phyloP scores from a whole-genome alignment of 2,329 filamentous ascomycete genomes.

The Colletotrichum salicis region DNA sequence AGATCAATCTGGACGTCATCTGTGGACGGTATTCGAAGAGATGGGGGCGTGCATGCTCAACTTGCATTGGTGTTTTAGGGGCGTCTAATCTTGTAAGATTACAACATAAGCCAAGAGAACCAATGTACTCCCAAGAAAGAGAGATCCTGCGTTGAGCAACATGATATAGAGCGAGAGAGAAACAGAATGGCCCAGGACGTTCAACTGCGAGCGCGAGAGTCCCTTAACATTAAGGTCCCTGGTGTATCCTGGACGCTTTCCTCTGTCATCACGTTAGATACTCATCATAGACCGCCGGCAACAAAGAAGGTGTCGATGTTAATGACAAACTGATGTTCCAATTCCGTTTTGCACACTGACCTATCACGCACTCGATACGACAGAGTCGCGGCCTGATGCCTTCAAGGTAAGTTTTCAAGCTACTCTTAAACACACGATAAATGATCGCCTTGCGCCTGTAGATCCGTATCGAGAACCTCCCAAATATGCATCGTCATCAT shows the following conservation, averaged over 20 bases:
- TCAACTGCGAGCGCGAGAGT: constrained; percentile 4
- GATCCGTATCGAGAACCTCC: not conserved
- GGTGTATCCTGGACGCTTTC: constrained; percentile 1
- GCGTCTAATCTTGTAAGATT: constrained; percentile 35
- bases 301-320: constrained; percentile 33
- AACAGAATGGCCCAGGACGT: not conserved
- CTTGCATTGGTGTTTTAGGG: constrained; percentile 34
- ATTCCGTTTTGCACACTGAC: not conserved
- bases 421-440: not conserved
- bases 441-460: not conserved
- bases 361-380: not conserved
- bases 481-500: not conserved
- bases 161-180: constrained; percentile 19
- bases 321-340: constrained; percentile 28
- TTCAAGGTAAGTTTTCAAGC: not conserved
- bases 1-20: constrained; percentile 16
- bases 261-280: constrained; percentile 32
- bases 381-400: not conserved
- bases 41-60: constrained; percentile 28
- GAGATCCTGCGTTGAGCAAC: constrained; percentile 33
- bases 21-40: constrained; percentile 29
- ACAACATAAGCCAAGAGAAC: constrained; percentile 33
- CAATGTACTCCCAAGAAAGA: constrained; percentile 34
- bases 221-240: not conserved
- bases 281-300: constrained; percentile 34